Evolutionary conservation across 371 early-diverging fungal genomes (phyloP).

Genomic region (Catenaria anguillulae): DNA sequence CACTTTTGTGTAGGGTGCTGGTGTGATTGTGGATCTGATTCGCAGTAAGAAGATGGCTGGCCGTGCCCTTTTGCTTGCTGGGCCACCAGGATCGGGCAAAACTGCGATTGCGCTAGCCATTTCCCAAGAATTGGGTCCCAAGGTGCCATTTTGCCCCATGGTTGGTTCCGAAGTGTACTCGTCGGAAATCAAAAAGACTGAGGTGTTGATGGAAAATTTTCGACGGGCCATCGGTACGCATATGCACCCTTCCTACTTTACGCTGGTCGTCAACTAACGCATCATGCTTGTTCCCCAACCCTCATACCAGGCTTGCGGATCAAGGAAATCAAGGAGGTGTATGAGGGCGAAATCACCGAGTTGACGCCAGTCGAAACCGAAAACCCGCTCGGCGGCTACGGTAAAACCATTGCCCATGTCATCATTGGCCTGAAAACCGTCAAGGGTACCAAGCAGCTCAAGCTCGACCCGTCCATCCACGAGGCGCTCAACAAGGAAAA

Average conservation of each 20-base stretch:
- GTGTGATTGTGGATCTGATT: conserved; percentile 86
- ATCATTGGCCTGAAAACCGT: conserved; percentile 93
- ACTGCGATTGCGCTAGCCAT: conserved; percentile 85
- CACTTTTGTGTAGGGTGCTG: conserved; percentile 75
- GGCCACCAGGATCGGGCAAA: conserved; percentile 95
- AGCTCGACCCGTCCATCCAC: conserved; percentile 93
- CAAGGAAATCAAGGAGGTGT: conserved; percentile 96
- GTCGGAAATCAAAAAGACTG: conserved; percentile 95
- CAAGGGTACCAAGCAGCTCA: conserved; percentile 96
- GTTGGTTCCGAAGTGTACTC: conserved; percentile 96
- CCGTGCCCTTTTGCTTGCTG: conserved; percentile 86
- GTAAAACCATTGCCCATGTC: conserved; percentile 89
- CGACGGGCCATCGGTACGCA: conserved; percentile 76
- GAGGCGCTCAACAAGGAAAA: conserved; percentile 93
- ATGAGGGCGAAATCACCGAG: conserved; percentile 99
- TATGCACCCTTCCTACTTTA: not conserved
- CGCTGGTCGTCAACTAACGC: too few species aligned
- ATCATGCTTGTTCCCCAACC: too few species aligned
- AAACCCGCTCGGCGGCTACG: conserved; percentile 69
- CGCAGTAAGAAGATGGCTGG: conserved; percentile 93
- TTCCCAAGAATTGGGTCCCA: conserved; percentile 88
- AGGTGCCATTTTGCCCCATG: conserved; percentile 97
- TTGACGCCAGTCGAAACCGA: conserved; percentile 89
- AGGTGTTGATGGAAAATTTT: conserved; percentile 97
- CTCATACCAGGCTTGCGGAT: conserved; percentile 60